These are phyloP conservation scores for Wickerhamiella azyma DNA, from an alignment of 805 yeast genomes.

Conservation along the genomic window DNA sequence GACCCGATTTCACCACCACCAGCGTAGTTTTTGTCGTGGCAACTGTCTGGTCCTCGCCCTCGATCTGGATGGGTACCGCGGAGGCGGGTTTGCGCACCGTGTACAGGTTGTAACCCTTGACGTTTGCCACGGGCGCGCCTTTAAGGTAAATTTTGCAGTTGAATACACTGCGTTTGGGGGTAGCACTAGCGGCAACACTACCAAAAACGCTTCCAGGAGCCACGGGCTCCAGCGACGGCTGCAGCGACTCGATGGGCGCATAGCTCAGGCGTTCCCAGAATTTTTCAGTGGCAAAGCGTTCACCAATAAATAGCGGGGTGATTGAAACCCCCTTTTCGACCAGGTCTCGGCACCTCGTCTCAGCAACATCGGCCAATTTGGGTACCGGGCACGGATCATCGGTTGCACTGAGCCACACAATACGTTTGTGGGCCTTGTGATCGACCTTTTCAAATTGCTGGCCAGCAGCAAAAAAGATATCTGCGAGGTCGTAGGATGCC, in stretches of 20 bases:
- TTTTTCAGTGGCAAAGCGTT: slow-evolving; percentile 10
- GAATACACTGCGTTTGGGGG: slow-evolving; percentile 10
- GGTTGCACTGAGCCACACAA: slow-evolving; percentile 15
- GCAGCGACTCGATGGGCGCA: neutral
- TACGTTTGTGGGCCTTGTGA: slow-evolving; percentile 10
- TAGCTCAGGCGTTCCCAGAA: slow-evolving; percentile 15
- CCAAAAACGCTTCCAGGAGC: slow-evolving; percentile 4
- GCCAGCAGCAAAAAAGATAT: slow-evolving; percentile 8
- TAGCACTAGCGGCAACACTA: slow-evolving; percentile 9
- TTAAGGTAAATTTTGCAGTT: slow-evolving; percentile 9
- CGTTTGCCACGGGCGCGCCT: slow-evolving; percentile 37
- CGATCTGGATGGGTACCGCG: slow-evolving; percentile 40
- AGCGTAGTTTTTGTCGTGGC: slow-evolving; percentile 37
- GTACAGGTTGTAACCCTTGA: slow-evolving; percentile 58
- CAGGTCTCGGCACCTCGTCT: slow-evolving; percentile 17
- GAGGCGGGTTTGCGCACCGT: slow-evolving; percentile 39
- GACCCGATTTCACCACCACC: slow-evolving; percentile 32
- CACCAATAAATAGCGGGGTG: slow-evolving; percentile 14
- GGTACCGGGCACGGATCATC: slow-evolving; percentile 13
- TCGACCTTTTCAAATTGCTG: slow-evolving; percentile 11
- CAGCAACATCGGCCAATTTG: slow-evolving; percentile 15
- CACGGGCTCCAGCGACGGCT: slow-evolving; percentile 8
- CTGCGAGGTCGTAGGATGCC: slow-evolving; percentile 4
- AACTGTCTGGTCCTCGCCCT: slow-evolving; percentile 36
- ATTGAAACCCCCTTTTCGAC: slow-evolving; percentile 13